Conservation (phyloP, 2,329 filamentous ascomycete species). For the Scedosporium minutisporum region DNA sequence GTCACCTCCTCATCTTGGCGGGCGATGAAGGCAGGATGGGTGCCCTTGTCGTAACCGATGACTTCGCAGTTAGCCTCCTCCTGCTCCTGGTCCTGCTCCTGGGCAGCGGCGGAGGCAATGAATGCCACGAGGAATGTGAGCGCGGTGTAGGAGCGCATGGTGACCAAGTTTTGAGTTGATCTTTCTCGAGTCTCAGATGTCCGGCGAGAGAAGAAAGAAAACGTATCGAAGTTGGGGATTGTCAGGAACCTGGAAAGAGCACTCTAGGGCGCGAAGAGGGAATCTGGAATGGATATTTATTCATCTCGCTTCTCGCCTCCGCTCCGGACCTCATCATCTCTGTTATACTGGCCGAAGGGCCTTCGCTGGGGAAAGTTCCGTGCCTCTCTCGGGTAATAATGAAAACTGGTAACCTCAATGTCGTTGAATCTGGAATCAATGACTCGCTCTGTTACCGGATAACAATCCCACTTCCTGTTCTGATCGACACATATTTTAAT, state of each 20-base stretch:
- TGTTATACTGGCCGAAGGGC: neutral
- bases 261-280: neutral
- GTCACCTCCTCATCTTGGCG: slow-evolving; percentile 8
- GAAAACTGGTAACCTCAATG: neutral
- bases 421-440: neutral
- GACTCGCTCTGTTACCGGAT: neutral
- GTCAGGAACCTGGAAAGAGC: neutral
- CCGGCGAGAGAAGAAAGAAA: neutral
- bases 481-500: neutral
- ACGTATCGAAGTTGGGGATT: neutral
- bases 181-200: neutral
- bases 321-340: neutral
- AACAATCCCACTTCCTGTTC: neutral
- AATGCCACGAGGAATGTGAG: neutral
- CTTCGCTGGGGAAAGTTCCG: neutral
- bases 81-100: neutral
- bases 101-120: neutral
- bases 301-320: neutral
- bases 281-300: neutral
- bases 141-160: neutral
- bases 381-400: neutral
- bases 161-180: neutral
- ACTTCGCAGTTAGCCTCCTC: neutral
- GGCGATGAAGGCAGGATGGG: slow-evolving; percentile 11
- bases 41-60: slow-evolving; percentile 6